These are phyloP conservation scores for Fusarium avenaceum DNA, from an alignment of 2,329 filamentous ascomycete genomes.

Conservation along the genomic window DNA sequence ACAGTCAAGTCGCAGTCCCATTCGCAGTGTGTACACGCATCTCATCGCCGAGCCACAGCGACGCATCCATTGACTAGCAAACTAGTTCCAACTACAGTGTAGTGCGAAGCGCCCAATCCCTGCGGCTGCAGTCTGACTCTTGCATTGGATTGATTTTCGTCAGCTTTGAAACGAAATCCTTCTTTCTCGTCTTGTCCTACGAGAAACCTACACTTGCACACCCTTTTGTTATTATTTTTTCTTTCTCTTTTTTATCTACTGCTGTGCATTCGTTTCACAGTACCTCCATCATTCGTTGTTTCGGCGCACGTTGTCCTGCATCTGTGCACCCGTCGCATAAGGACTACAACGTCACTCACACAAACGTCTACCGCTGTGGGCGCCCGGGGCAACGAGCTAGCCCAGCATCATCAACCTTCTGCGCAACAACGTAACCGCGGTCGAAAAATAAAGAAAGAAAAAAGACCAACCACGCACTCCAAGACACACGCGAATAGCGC, in stretches of 20 bases:
- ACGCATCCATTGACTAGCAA: constrained; percentile 4
- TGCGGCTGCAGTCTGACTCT: constrained; percentile 30
- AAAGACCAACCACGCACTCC: constrained; percentile 27
- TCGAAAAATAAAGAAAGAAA: background rate
- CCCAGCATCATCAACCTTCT: constrained; percentile 18
- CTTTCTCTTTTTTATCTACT: background rate
- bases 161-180: constrained; percentile 45
- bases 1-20: background rate
- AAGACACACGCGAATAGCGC: constrained; percentile 32
- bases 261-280: constrained; percentile 26
- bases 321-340: constrained; percentile 22
- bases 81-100: constrained; percentile 1
- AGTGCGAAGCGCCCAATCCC: constrained; percentile 28
- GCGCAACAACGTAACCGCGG: constrained; percentile 21
- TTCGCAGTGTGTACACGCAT: constrained; percentile 14
- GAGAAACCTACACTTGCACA: background rate
- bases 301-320: constrained; percentile 5
- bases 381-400: constrained; percentile 46
- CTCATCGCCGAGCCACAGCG: constrained; percentile 35
- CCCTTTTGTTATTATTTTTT: constrained; percentile 6
- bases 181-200: constrained; percentile 34
- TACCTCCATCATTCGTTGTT: constrained; percentile 7
- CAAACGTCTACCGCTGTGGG: background rate
- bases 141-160: constrained; percentile 39
- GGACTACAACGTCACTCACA: constrained; percentile 25